Base-by-base conservation (phyloP, 352 stramenopile species). In the Phytophthora sojae region DNA sequence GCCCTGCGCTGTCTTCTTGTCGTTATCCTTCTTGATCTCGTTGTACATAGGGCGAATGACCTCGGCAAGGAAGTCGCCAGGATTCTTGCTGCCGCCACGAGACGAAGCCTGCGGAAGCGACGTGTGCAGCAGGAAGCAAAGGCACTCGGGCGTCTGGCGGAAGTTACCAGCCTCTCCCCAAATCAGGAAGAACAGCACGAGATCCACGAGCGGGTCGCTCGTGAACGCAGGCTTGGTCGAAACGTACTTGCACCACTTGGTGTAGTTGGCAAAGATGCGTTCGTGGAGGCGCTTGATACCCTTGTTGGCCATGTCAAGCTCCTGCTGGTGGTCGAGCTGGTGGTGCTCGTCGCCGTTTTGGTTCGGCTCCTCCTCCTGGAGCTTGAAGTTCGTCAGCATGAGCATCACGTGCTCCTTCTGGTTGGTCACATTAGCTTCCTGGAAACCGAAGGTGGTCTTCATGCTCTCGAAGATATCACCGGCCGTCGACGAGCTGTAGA, bases 381-480 rank as follows among this genome's bases (percentile, higher is more conserved):
- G 80, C 65, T 94, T 94, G 61, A 91, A 91, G 75, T 95, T 94
- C 32, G 88, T 95, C 30, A 95, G 67, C 71, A 93, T 78, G 47
- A 95, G 75, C 63, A 92, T 59, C 73, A 95, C 67, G 67, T 96
- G 86, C 71, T 94, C 89, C 63, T 84, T 85, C 68, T 94, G 87
- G 69, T 93, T 94, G 51, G 79, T 73, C 12, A 88, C 80, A 75
- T 92, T 97, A 45, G 82, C 55, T 26, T 97, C 89, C 79, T 99
- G 97, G 76, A 99, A 99, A 3, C 97, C 97, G 73, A 99, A 98
- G 44, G 97, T 98, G 65, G 92, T 93, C 53, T 97, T 97, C 19
- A 99, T 67, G 53, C 96, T 94, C 67, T 98, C 96, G 69, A 97
- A 98, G 51, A 95, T 85, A 57, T 95, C 79, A 58, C 86, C 87